phyloP scores from a whole-genome alignment of 2,329 filamentous ascomycete genomes.

The Xylariaceae sp. region DNA sequence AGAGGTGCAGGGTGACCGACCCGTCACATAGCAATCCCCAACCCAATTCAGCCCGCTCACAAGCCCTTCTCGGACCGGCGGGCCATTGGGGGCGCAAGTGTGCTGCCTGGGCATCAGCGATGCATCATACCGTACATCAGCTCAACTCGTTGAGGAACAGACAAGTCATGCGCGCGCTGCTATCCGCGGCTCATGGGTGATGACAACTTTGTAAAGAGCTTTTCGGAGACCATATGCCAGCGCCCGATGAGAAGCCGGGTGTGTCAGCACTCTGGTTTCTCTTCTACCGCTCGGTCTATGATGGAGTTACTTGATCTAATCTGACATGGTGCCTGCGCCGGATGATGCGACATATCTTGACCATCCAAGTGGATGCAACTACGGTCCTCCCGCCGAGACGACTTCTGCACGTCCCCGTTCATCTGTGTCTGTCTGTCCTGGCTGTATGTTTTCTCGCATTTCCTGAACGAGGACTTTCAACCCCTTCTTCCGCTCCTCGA shows the following conservation, averaged over 20 bases:
- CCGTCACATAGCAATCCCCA: no score
- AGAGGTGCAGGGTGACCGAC: no score
- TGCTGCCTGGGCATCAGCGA: no score
- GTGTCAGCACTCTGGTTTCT: constrained; percentile 38
- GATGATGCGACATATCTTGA: no score
- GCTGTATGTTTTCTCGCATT: constrained; percentile 28
- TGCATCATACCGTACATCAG: no score
- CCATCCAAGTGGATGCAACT: no score
- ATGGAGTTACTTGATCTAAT: constrained; percentile 59
- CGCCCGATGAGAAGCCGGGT: constrained; percentile 42
- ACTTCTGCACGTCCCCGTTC: not conserved
- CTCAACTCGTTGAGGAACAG: no score
- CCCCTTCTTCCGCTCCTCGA: constrained; percentile 44
- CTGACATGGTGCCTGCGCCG: constrained; percentile 36
- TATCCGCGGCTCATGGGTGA: constrained; percentile 23
- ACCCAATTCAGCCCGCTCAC: no score
- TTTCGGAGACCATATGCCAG: constrained; percentile 30
- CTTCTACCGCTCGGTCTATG: constrained; percentile 31
- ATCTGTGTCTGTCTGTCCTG: not conserved
- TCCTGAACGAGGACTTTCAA: constrained; percentile 34
- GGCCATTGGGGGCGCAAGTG: no score
- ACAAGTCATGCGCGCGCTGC: no score
- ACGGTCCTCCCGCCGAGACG: no score
- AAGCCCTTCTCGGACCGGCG: no score
- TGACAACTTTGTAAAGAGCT: constrained; percentile 26